A percentile compares a stretch with the other conserved stretches of the same genome.
Evolutionary conservation across 495 filamentous ascomycete genomes (phyloP).

Genomic region (Durotheca rogersii): DNA sequence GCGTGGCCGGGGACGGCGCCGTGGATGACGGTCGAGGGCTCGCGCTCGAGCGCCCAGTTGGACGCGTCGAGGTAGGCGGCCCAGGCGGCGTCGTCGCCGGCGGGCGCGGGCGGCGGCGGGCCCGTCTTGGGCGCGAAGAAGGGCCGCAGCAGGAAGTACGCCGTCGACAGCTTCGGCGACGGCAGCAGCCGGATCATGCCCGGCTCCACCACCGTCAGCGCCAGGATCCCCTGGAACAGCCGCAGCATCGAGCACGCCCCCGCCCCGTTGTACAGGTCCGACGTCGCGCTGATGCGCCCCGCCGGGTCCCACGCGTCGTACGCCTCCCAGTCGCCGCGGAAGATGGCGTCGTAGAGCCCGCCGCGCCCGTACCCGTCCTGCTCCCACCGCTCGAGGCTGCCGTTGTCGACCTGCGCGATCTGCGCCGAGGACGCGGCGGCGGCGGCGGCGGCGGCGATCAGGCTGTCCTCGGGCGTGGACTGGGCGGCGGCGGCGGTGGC

Average conservation of each 20-base stretch:
- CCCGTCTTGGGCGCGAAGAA: slow-evolving; percentile 68
- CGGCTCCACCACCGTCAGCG: slow-evolving; percentile 74
- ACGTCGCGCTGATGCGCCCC: slow-evolving; percentile 67
- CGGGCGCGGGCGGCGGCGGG: slow-evolving; percentile 39
- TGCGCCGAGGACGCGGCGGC: slow-evolving; percentile 47
- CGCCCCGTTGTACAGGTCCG: slow-evolving; percentile 84
- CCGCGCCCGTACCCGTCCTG: slow-evolving; percentile 72
- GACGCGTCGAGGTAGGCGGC: slow-evolving; percentile 53
- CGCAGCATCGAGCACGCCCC: slow-evolving; percentile 85
- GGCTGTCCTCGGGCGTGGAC: slow-evolving; percentile 38
- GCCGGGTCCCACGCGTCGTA: slow-evolving; percentile 85
- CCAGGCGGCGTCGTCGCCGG: slow-evolving; percentile 39
- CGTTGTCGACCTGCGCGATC: slow-evolving; percentile 80
- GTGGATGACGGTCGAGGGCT: slow-evolving; percentile 63
- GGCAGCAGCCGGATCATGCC: slow-evolving; percentile 86
- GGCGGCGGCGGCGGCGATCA: slow-evolving; percentile 47
- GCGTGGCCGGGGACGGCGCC: slow-evolving; percentile 77
- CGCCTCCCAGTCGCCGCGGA: slow-evolving; percentile 77
- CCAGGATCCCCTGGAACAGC: slow-evolving; percentile 86
- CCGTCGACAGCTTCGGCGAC: slow-evolving; percentile 74
- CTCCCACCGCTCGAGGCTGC: slow-evolving; percentile 88
- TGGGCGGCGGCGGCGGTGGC: slow-evolving; percentile 43
- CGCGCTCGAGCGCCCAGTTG: slow-evolving; percentile 57
- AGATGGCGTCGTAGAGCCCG: slow-evolving; percentile 72
- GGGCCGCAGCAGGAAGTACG: slow-evolving; percentile 83